phyloP scores from a whole-genome alignment of 108 stramenopile genomes.

The Thalassiosira profunda region DNA sequence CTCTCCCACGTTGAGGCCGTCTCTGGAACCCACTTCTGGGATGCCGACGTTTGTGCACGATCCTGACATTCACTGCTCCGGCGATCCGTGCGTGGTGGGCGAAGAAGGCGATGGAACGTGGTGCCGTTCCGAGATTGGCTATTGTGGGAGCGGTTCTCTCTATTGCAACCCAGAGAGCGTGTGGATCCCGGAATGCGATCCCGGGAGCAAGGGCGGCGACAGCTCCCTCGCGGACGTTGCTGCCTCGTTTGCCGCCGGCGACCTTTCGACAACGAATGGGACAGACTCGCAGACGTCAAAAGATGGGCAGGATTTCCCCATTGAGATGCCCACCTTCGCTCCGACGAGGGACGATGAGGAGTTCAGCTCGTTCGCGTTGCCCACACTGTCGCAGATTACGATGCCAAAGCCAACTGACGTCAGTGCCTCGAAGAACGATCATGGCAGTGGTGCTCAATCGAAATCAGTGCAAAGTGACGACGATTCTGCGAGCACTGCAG shows the following conservation, averaged over 20 bases:
- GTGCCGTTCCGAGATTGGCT: conserved; percentile 38
- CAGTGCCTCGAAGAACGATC: too few species aligned
- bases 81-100: conserved; percentile 29
- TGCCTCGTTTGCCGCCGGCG: not conserved
- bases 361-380: conserved; percentile 22
- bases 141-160: conserved; percentile 21
- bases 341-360: not conserved
- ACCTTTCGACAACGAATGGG: not conserved
- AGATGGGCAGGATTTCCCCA: too few species aligned
- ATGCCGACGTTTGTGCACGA: conserved; percentile 30
- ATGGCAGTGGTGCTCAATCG: too few species aligned
- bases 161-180: conserved; percentile 31
- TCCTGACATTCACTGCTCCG: conserved; percentile 12
- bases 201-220: not conserved
- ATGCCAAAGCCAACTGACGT: conserved; percentile 5
- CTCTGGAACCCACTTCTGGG: conserved; percentile 1
- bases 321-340: conserved; percentile 6
- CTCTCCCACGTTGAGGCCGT: conserved; percentile 14
- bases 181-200: conserved; percentile 32
- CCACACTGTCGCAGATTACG: conserved; percentile 11
- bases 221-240: conserved; percentile 1
- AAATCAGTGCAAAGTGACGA: too few species aligned
- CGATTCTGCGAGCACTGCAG: too few species aligned
- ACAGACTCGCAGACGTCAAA: too few species aligned
- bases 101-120: conserved; percentile 20